Evolutionary conservation across 139 green algal genomes (phyloP), one percentile per base, ranked within the genome.

Genomic region (Tetradesmus obliquus): DNA sequence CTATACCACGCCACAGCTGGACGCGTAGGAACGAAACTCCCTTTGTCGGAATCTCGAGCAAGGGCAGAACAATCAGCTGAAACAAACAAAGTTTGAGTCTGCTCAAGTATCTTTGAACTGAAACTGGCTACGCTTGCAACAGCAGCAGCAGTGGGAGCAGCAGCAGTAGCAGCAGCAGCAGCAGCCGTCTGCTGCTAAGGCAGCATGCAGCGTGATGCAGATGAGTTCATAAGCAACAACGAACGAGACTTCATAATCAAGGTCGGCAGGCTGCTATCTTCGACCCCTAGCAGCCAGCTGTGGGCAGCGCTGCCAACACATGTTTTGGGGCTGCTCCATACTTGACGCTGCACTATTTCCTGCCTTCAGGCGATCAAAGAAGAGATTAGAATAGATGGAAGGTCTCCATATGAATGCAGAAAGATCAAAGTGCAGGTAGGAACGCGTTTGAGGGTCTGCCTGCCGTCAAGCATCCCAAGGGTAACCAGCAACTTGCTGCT

Each of bases 171-270:
- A 71, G 60, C 60, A 71, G 60, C 60, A 71, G 6, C 5, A 13
- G 60, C 60, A 71, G 66, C 15, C 66, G 13, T 24, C 66, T 76
- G 66, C 17, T 76, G 66, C 17, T 76, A 19, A 76, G 2, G 8
- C 84, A 79, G 5, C 32, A 86, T 92, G 83, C 92, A 89, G 74
- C 86, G 90, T 3, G 83, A 93, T 62, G 88, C 93, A 45, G 91
- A 90, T 54, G 15, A 32, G 2, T 45, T 79, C 15, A 74, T 98
- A 13, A 97, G 93, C 2, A 97, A 95, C 51, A 98, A 97, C 55
- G 94, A 98, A 62, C 83, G 87, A 2, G 86, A 94, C 5, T 98
- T 98, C 84, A 97, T 98, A 10, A 54, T 97, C 17, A 93, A 95
- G 93, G 95, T 95, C 22, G 13, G 87, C 32, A 54, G 81, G 53